Conservation (phyloP, 2,329 filamentous ascomycete genomes). For the Zymoseptoria ardabiliae region DNA sequence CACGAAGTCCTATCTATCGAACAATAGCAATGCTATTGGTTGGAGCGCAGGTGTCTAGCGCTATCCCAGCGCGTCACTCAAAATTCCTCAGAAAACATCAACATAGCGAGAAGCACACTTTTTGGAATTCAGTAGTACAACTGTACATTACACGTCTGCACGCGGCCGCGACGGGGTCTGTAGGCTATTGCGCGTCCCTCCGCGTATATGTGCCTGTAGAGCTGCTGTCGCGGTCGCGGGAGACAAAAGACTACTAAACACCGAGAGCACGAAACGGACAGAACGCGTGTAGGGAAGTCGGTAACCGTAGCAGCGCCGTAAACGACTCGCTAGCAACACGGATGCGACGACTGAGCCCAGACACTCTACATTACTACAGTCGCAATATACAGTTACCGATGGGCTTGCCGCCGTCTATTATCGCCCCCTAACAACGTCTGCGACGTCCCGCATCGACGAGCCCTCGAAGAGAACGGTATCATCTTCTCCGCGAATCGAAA, state of each 20-base stretch:
- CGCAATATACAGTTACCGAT: slow-evolving; percentile 5
- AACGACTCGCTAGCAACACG: slow-evolving; percentile 3
- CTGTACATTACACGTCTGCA: slow-evolving; percentile 3
- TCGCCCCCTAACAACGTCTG: slow-evolving; percentile 4
- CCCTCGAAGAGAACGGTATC: slow-evolving; percentile 4
- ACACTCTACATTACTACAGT: slow-evolving; percentile 12
- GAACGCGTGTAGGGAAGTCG: slow-evolving; percentile 1
- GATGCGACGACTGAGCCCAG: slow-evolving; percentile 3
- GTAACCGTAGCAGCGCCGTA: slow-evolving; percentile 1
- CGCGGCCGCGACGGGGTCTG: slow-evolving; percentile 1
- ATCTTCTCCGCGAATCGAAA: slow-evolving; percentile 3
- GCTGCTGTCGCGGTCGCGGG: slow-evolving; percentile 1
- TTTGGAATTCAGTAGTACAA: slow-evolving; percentile 7
- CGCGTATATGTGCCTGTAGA: slow-evolving; percentile 3
- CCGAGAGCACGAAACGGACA: slow-evolving; percentile 6
- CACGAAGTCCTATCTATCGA: no score
- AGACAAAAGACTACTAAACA: slow-evolving; percentile 6
- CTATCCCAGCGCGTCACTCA: no score
- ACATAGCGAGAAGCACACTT: slow-evolving; percentile 6
- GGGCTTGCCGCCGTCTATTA: slow-evolving; percentile 2
- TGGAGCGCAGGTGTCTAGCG: no score
- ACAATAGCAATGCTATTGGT: no score
- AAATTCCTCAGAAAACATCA: slow-evolving; percentile 1
- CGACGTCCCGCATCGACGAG: slow-evolving; percentile 5
- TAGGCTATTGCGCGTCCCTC: slow-evolving; percentile 3